Percentiles rank a stretch among this genome's conserved stretches.
phyloP scores from a whole-genome alignment of 1,284 basidiomycete species.

The Hemileia vastatrix region DNA sequence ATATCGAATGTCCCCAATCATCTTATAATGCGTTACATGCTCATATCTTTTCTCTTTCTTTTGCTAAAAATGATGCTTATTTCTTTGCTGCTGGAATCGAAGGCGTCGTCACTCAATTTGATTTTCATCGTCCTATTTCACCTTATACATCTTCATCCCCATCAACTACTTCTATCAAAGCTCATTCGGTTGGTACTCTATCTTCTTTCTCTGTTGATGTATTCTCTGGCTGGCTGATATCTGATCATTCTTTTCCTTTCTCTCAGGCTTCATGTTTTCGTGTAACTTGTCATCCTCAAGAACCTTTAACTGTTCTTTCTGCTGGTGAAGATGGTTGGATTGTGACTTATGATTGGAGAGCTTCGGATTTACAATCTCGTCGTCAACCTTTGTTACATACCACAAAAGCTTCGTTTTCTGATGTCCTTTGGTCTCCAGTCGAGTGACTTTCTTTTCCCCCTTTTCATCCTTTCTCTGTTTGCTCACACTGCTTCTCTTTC shows the following conservation, averaged over 20 bases:
- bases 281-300: slow-evolving; percentile 13
- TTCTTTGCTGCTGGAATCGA: background rate
- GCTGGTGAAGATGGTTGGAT: slow-evolving; percentile 13
- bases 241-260: background rate
- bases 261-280: slow-evolving; percentile 10
- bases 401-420: slow-evolving; percentile 2
- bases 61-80: slow-evolving; percentile 3
- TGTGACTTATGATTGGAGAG: slow-evolving; percentile 1
- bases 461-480: background rate
- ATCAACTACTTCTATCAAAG: background rate
- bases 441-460: background rate
- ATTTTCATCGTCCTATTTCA: background rate
- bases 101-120: background rate
- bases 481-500: background rate
- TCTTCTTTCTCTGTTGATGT: background rate
- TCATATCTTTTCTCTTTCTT: slow-evolving; percentile 16
- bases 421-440: slow-evolving; percentile 17
- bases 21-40: slow-evolving; percentile 7
- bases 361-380: background rate
- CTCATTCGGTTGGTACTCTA: slow-evolving; percentile 3
- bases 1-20: slow-evolving; percentile 2
- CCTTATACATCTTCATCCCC: background rate
- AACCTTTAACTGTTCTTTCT: slow-evolving; percentile 1
- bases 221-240: background rate
- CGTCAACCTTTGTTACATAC: background rate